phyloP scores from a whole-genome alignment of 2,329 filamentous ascomycete genomes.

The Nectriaceae sp. region DNA sequence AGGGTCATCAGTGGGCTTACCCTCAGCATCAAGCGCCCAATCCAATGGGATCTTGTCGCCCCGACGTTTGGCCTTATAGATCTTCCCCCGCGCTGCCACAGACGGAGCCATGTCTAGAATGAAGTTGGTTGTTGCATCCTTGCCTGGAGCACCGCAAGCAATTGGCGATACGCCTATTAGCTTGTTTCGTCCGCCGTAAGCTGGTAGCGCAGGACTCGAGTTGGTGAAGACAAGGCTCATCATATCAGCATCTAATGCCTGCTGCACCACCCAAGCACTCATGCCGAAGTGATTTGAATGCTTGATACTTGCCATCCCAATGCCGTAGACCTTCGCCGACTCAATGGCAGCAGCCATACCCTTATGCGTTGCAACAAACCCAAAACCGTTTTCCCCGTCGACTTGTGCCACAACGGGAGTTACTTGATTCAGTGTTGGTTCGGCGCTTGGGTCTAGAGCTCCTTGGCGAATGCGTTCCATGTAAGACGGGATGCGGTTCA shows the following conservation, averaged over 20 bases:
- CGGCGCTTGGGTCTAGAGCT: constrained; percentile 63
- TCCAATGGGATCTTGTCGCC: constrained; percentile 69
- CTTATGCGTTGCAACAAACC: constrained; percentile 67
- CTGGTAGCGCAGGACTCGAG: constrained; percentile 70
- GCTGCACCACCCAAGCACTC: constrained; percentile 78
- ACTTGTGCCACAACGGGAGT: constrained; percentile 74
- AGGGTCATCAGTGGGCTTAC: constrained; percentile 71
- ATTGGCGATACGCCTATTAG: constrained; percentile 75
- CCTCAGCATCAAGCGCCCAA: constrained; percentile 76
- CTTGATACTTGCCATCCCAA: constrained; percentile 75
- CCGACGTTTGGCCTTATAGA: constrained; percentile 68
- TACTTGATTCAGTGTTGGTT: constrained; percentile 58
- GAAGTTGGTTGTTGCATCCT: constrained; percentile 55
- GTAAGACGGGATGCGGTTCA: constrained; percentile 78
- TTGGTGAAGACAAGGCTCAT: constrained; percentile 74
- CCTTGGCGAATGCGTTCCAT: constrained; percentile 71
- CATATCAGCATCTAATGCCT: constrained; percentile 72
- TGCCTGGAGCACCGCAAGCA: constrained; percentile 72
- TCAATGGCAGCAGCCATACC: constrained; percentile 70
- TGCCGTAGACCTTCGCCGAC: constrained; percentile 65
- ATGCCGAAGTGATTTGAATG: constrained; percentile 85
- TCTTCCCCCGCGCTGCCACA: constrained; percentile 70
- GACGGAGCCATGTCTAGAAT: constrained; percentile 76
- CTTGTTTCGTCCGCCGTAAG: constrained; percentile 68
- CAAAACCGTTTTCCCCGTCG: constrained; percentile 71